A percentile compares a stretch with the other conserved stretches of the same genome.
These are phyloP conservation scores for Fusarium poae DNA, from an alignment of 2,329 filamentous ascomycete genomes.

Conservation along the genomic window DNA sequence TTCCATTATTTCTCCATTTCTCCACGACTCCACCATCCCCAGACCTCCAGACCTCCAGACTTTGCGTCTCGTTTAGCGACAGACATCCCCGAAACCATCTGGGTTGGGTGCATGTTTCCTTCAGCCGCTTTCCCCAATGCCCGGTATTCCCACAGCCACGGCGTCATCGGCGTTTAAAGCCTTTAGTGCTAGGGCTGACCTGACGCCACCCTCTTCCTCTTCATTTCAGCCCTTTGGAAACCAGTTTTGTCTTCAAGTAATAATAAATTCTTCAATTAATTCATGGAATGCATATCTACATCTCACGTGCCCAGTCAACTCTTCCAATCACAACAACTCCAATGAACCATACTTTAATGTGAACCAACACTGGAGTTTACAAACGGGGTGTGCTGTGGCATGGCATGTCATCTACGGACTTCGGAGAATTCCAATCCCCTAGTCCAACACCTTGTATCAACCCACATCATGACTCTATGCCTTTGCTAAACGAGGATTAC, in stretches of 20 bases:
- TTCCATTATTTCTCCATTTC: neutral
- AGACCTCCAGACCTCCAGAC: conserved; percentile 20
- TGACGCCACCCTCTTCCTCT: neutral
- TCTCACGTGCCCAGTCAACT: neutral
- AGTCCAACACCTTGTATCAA: neutral
- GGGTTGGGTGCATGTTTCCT: conserved; percentile 2
- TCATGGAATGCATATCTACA: too few relatives aligned
- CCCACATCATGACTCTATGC: neutral
- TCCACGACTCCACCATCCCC: conserved; percentile 19
- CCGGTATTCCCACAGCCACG: conserved; percentile 29
- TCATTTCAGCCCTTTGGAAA: conserved; percentile 2
- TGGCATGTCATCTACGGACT: neutral
- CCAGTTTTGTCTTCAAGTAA: conserved; percentile 7
- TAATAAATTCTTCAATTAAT: neutral
- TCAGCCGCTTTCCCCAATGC: conserved; percentile 9
- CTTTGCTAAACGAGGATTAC: conserved; percentile 1
- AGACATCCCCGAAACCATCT: too few relatives aligned
- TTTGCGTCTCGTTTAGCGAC: too few relatives aligned
- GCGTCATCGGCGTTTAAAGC: conserved; percentile 14
- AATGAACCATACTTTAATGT: neutral
- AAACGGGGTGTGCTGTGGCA: neutral
- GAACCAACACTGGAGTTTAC: neutral
- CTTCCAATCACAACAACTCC: neutral
- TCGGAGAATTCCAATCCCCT: conserved; percentile 19
- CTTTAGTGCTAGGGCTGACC: neutral